phyloP scores from a whole-genome alignment of 1,284 basidiomycete species.

The Marasmius tenuissimus region DNA sequence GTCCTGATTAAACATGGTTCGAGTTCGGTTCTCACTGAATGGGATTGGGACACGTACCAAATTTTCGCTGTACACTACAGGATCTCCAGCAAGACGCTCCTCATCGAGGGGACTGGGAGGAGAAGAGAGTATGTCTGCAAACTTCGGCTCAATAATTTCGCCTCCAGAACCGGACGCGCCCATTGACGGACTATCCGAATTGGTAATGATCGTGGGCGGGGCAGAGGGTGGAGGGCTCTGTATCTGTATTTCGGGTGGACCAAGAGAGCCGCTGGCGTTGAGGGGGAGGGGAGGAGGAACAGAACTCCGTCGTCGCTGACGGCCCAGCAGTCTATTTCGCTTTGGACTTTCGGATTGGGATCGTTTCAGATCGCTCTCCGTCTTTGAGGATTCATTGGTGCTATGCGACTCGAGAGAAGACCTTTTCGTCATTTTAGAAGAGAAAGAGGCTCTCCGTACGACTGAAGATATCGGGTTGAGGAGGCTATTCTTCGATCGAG shows the following conservation, averaged over 20 bases:
- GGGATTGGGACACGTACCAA: conserved; percentile 37
- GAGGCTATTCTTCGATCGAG: background rate
- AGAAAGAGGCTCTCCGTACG: background rate
- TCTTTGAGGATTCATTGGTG: background rate
- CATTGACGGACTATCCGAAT: background rate
- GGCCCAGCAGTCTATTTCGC: too few species aligned
- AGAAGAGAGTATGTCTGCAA: background rate
- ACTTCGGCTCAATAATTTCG: background rate
- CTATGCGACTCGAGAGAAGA: background rate
- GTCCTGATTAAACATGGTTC: conserved; percentile 26
- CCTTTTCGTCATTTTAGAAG: background rate
- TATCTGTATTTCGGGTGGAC: background rate
- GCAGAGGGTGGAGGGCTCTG: background rate
- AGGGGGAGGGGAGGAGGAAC: conserved; percentile 1
- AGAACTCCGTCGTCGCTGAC: background rate
- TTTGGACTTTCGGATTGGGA: background rate
- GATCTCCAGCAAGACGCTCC: conserved; percentile 63
- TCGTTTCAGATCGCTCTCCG: background rate
- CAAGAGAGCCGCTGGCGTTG: background rate
- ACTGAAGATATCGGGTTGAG: background rate
- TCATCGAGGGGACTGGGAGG: background rate
- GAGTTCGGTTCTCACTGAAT: background rate
- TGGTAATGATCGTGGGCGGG: background rate
- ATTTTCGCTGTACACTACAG: conserved; percentile 51
- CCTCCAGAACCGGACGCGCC: background rate